These are phyloP conservation scores for Stropharia rugosoannulata DNA, from an alignment of 768 basidiomycete genomes.

Conservation along the genomic window DNA sequence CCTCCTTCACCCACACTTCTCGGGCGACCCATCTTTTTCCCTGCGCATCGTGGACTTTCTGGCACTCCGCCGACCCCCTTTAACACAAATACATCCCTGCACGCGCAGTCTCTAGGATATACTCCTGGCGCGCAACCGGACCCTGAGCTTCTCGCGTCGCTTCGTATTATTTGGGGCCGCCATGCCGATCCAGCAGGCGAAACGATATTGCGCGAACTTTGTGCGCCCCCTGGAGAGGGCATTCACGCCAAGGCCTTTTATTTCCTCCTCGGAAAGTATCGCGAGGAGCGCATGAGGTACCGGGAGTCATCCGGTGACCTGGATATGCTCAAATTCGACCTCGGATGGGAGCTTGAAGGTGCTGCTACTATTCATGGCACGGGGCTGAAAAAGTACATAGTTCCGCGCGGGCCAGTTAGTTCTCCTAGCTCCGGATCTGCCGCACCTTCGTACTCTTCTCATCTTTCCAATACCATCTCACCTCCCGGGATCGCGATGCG, in stretches of 20 bases:
- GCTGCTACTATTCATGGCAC: conserved; percentile 5
- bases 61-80: background rate
- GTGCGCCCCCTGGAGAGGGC: conserved; percentile 67
- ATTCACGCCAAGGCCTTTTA: conserved; percentile 88
- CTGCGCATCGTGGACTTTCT: conserved; percentile 24
- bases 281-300: conserved; percentile 49
- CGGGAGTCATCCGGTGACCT: conserved; percentile 37
- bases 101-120: background rate
- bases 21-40: conserved; percentile 67
- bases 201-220: conserved; percentile 61
- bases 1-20: conserved; percentile 69
- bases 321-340: conserved; percentile 31
- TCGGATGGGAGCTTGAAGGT: conserved; percentile 38
- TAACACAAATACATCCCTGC: background rate
- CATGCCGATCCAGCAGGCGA: conserved; percentile 56
- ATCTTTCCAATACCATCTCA: conserved; percentile 11
- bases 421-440: background rate
- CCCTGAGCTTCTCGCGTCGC: conserved; percentile 70
- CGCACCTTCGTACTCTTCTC: conserved; percentile 17
- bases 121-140: conserved; percentile 32
- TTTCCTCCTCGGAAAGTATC: conserved; percentile 75
- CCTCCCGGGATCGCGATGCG: conserved; percentile 10
- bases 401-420: conserved; percentile 11
- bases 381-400: conserved; percentile 29
- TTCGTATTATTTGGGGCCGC: conserved; percentile 83